Percentiles rank a stretch among this genome's conserved stretches.
phyloP scores from a whole-genome alignment of 2,329 filamentous ascomycete genomes.

The Seiridium unicorne region DNA sequence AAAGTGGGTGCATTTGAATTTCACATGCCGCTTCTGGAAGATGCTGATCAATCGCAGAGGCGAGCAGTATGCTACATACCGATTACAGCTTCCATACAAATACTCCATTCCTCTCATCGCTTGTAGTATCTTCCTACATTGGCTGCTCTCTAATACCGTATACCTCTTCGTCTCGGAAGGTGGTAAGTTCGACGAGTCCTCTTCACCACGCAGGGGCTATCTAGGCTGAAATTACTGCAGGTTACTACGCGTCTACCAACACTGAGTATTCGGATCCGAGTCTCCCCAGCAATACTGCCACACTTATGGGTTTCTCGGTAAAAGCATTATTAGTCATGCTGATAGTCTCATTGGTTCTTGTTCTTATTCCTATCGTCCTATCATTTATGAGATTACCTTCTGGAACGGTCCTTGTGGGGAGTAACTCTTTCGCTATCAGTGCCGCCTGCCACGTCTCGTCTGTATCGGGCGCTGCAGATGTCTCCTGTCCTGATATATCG shows the following conservation, averaged over 20 bases:
- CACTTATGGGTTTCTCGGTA: too few relatives aligned
- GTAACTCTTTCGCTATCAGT: conserved; percentile 19
- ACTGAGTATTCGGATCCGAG: too few relatives aligned
- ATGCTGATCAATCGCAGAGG: background rate
- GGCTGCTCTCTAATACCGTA: conserved; percentile 38
- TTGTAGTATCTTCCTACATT: conserved; percentile 35
- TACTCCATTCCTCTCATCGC: conserved; percentile 36
- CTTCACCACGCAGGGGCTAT: too few relatives aligned
- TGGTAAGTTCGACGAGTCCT: conserved; percentile 7
- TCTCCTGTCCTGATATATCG: background rate
- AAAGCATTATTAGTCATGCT: conserved; percentile 10
- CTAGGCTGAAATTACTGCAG: background rate
- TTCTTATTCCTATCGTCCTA: conserved; percentile 8
- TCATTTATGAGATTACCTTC: conserved; percentile 12
- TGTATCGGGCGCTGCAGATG: background rate
- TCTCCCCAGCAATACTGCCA: too few relatives aligned
- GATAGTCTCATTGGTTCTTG: conserved; percentile 8
- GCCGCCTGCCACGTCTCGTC: conserved; percentile 20
- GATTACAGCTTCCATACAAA: conserved; percentile 38
- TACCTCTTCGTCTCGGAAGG: conserved; percentile 29
- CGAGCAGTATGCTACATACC: conserved; percentile 33
- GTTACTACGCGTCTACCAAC: background rate
- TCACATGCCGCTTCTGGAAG: too few relatives aligned
- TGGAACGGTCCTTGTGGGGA: conserved; percentile 14
- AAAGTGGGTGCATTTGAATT: background rate